Evolutionary conservation across 2,329 filamentous ascomycete species (phyloP), one percentile per base, ranked within the genome.

Genomic region (Colletotrichum plurivorum): DNA sequence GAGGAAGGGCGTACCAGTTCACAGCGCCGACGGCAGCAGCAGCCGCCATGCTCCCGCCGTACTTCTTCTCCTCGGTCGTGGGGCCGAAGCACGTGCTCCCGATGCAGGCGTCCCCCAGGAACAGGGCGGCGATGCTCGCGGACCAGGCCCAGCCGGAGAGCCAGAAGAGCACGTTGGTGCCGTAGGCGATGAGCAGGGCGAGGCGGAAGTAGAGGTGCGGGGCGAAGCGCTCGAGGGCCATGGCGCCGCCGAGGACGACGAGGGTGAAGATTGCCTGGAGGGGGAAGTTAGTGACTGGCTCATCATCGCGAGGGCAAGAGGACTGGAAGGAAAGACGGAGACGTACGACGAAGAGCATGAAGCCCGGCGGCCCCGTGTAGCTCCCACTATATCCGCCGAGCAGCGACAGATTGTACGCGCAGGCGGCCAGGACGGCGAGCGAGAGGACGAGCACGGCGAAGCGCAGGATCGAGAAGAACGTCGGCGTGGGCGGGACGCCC

Each of bases 341-440:
- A 73, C 82, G 76, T 73, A 87, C 84, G 43, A 84, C 79, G 66
- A 86, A 86, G 69, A 85, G 81, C 51, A 85, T 76, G 70, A 86
- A 84, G 43, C 79, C 81, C 2, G 78, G 77, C 5, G 81, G 78
- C 4, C 80, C 80, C 4, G 75, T 73, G 54, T 76, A 75, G 64
- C 74, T 74, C 18, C 41, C 63, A 63, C 76, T 73, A 53, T 75
- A 75, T 2, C 64, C 67, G 16, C 73, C 73, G 16, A 78, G 78
- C 15, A 84, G 69, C 2, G 81, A 80, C 15, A 83, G 55, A 12
- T 80, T 76, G 71, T 83, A 84, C 20, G 79, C 82, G 53, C 78
- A 76, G 5, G 84, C 74, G 39, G 78, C 80, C 39, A 86, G 74
- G 46, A 82, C 73, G 58, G 80, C 75, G 43, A 82, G 71, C 4